Conservation (phyloP, 352 stramenopile genomes). For the Blastocystis sp. region DNA sequence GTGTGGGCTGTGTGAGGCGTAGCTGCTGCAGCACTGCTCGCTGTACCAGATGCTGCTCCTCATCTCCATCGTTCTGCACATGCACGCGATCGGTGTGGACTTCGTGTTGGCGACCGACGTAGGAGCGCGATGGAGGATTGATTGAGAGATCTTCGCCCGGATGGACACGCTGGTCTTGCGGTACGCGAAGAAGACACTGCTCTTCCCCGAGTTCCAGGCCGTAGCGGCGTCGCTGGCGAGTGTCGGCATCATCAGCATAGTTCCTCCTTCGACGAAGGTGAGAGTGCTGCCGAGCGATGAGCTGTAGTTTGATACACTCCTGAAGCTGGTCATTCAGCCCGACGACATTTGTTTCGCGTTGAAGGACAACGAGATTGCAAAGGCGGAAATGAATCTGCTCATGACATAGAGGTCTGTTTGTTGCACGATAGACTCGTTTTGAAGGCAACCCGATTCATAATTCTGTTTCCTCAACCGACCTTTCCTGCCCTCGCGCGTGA, state of each 20-base stretch:
- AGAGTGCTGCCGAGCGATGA: background rate
- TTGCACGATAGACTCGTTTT: no score
- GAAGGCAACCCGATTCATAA: no score
- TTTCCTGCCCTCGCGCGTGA: no score
- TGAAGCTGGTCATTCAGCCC: slow-evolving; percentile 56
- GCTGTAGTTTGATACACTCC: slow-evolving; percentile 35
- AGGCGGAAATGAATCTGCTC: slow-evolving; percentile 33
- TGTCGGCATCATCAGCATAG: slow-evolving; percentile 18
- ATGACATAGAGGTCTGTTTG: background rate
- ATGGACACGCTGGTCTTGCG: slow-evolving; percentile 23
- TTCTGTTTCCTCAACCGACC: no score
- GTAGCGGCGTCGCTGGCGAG: slow-evolving; percentile 31
- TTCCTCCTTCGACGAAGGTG: slow-evolving; percentile 55
- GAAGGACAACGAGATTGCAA: slow-evolving; percentile 60
- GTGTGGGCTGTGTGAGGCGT: background rate
- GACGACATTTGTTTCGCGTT: slow-evolving; percentile 63
- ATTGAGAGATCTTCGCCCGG: slow-evolving; percentile 21
- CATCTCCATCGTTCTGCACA: slow-evolving; percentile 62
- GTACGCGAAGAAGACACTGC: slow-evolving; percentile 6
- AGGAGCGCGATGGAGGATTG: background rate
- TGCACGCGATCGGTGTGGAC: slow-evolving; percentile 58
- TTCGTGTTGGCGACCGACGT: slow-evolving; percentile 57
- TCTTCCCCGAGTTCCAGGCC: slow-evolving; percentile 53
- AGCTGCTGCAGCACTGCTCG: slow-evolving; percentile 70
- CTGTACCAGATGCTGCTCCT: slow-evolving; percentile 56